These are phyloP conservation scores for Knufia fluminis DNA, from an alignment of 2,329 filamentous ascomycete genomes.

Conservation along the genomic window DNA sequence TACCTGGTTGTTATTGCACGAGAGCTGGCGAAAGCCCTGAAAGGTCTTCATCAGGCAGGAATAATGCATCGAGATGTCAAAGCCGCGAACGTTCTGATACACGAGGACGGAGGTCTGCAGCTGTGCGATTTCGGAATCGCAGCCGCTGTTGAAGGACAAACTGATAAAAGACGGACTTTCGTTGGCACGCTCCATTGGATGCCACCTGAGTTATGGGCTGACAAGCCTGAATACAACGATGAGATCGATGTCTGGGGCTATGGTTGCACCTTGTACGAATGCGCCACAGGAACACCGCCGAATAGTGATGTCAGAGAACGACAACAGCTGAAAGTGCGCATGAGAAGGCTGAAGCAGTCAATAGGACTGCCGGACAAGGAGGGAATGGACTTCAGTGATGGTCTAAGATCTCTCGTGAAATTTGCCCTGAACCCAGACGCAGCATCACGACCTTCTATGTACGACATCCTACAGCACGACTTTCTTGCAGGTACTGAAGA, in stretches of 20 bases:
- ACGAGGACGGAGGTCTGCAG: constrained; percentile 53
- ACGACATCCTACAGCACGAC: constrained; percentile 36
- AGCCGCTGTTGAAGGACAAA: constrained; percentile 50
- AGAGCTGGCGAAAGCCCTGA: constrained; percentile 53
- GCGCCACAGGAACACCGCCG: constrained; percentile 41
- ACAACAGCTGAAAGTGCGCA: constrained; percentile 27
- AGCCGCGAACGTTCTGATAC: constrained; percentile 55
- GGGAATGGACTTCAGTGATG: constrained; percentile 31
- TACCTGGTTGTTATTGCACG: constrained; percentile 57
- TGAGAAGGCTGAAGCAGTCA: constrained; percentile 36
- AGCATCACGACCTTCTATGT: constrained; percentile 37
- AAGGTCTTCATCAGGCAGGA: constrained; percentile 55
- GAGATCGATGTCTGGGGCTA: constrained; percentile 46
- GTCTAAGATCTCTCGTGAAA: constrained; percentile 37
- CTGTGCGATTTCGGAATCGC: constrained; percentile 60
- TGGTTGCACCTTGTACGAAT: constrained; percentile 42
- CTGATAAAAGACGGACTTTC: constrained; percentile 54
- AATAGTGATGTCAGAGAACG: constrained; percentile 38
- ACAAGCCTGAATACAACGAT: constrained; percentile 38
- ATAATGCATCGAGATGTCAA: constrained; percentile 59
- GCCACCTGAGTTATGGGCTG: constrained; percentile 50
- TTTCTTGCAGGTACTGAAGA: constrained; percentile 36
- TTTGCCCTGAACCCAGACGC: constrained; percentile 38
- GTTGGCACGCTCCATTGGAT: constrained; percentile 60
- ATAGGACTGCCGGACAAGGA: constrained; percentile 35